Base-by-base conservation (phyloP, 768 basidiomycete species). In the Hygrophoropsis aurantiaca region DNA sequence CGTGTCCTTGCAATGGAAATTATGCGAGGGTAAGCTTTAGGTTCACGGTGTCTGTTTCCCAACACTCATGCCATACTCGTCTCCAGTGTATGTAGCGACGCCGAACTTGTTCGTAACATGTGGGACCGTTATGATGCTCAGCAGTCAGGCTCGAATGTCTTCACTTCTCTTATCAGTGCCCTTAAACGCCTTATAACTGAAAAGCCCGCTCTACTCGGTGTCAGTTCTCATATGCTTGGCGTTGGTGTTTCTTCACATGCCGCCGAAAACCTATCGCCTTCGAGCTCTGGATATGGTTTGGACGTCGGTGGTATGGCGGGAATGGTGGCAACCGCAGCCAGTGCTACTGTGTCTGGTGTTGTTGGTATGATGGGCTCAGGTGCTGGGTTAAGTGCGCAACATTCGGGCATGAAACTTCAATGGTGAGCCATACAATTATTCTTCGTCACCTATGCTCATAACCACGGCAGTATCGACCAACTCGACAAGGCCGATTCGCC, bases 401-500 rank as follows among this genome's bases (percentile, higher is more conserved):
- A 74, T 0, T 87, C 87, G 3, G 75, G 84, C 0, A 90, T 95
- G 87, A 95, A 94, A 62, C 63, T 97, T 20, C 91, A 94, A 65
- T 93, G 94, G 94, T 94, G 50, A 34, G 82, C 71, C 19, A 16
- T 32, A 19, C 3, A 5, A 25, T 21, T 20, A 8, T 38, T 11
- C 7, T 26, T 5, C 47, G 25, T n/a, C 32, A 18, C 30, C 41
- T n/a, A 9, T 30, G 36, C 20, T 20, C 30, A 7, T 4, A 16
- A 19, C 19, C 32, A 7, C 1, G 15, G 4, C 57, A 97, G 94
- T 62, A 97, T 99, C 56, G 95, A 99, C 62, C 97, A 98, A 65
- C 81, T 97, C 11, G 95, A 99, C 71, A 99, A 99, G 65, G 88
- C 92, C 0, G 97, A 99, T 56, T 83, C 94, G 0, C 97, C 97